phyloP scores from a whole-genome alignment of 2,329 filamentous ascomycete species.

The Microdochium trichocladiopsis region DNA sequence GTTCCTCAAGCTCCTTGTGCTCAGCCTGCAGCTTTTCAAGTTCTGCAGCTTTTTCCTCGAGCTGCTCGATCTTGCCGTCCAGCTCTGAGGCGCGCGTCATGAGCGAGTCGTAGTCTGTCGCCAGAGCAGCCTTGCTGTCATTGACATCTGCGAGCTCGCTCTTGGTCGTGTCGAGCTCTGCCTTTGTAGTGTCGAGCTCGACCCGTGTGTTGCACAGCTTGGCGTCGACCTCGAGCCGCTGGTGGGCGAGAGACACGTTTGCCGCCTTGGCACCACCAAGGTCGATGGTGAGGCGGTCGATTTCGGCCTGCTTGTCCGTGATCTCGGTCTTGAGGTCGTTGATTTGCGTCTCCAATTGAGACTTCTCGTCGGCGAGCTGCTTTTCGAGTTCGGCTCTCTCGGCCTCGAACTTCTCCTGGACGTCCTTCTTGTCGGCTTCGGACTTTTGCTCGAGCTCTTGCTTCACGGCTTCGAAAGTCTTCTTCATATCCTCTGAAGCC shows the following conservation, averaged over 20 bases:
- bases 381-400: neutral
- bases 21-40: slow-evolving; percentile 24
- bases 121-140: neutral
- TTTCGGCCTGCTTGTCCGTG: neutral
- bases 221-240: neutral
- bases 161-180: neutral
- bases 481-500: neutral
- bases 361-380: neutral
- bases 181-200: neutral
- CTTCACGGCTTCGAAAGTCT: neutral
- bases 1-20: neutral
- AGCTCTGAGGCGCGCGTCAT: slow-evolving; percentile 9
- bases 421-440: neutral
- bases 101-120: slow-evolving; percentile 38
- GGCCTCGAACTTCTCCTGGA: neutral
- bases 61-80: neutral
- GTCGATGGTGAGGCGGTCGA: neutral
- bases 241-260: neutral
- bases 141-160: neutral
- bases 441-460: neutral
- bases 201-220: neutral
- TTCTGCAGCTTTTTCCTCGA: slow-evolving; percentile 32
- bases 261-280: neutral
- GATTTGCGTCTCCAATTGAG: neutral
- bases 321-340: neutral